Percentiles rank a stretch among this genome's conserved stretches.
Conservation (phyloP, 2,329 filamentous ascomycete species). For the Nakataea oryzae region DNA sequence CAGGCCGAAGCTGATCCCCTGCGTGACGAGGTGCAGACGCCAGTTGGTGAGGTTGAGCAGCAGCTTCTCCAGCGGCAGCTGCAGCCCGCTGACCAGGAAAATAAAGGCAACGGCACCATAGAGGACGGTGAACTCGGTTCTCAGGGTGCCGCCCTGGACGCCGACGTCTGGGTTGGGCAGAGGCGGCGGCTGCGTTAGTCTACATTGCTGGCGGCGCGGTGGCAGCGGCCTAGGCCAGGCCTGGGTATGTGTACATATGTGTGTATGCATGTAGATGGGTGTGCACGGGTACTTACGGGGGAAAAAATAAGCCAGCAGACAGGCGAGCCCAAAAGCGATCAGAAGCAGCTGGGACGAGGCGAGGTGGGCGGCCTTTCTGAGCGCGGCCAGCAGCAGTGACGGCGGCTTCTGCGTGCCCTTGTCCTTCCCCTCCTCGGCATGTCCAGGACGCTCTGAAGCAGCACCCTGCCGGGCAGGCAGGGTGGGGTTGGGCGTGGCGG, state of each 20-base stretch:
- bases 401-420: neutral
- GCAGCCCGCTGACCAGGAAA: slow-evolving; percentile 62
- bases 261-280: neutral
- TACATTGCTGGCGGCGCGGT: neutral
- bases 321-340: slow-evolving; percentile 45
- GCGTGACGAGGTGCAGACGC: slow-evolving; percentile 57
- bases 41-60: slow-evolving; percentile 52
- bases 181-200: neutral
- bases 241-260: neutral
- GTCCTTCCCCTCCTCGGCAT: neutral
- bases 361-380: neutral
- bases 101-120: slow-evolving; percentile 61
- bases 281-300: slow-evolving; percentile 24
- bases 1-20: slow-evolving; percentile 56
- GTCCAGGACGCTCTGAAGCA: too few species aligned
- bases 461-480: too few species aligned
- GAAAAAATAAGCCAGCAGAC: slow-evolving; percentile 34
- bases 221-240: neutral
- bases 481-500: neutral
- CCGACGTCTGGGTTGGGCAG: slow-evolving; percentile 35
- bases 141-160: slow-evolving; percentile 35
- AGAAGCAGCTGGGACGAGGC: slow-evolving; percentile 31
- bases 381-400: neutral
- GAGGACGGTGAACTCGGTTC: slow-evolving; percentile 48
- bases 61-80: slow-evolving; percentile 52